Evolutionary conservation across 495 filamentous ascomycete species (phyloP), one percentile per base, ranked within the genome.

Genomic region (Clohesyomyces aquaticus): DNA sequence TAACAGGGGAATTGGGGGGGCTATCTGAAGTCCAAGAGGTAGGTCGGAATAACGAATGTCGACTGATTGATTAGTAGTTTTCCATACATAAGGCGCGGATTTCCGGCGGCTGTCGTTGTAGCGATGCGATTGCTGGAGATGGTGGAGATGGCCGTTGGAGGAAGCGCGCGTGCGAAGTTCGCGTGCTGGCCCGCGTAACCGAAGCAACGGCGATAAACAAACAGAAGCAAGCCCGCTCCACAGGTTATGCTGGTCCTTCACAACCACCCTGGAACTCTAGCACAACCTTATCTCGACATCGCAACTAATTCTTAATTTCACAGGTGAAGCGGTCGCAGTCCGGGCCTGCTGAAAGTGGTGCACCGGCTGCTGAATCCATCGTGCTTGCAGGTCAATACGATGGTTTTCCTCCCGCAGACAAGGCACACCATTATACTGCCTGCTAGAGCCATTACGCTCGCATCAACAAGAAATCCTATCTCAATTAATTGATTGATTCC

Each of bases 21-120:
- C 61, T 65, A 66, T 60, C 27, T 52, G 45, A 23, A 25, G 41
- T 57, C 47, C 23, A 53, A 57, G 25, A 58, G 26, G 23, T 6
- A 51, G 19, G 42, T 49, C 55, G 35, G 27, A 45, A 58, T 66
- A 70, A 52, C 63, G 62, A 70, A 70, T 70, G 67, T 70, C 58
- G 49, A 48, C 62, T 54, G 59, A 60, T 28, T 14, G 65, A 49
- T 51, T 62, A 59, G n/a, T n/a, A n/a, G 61, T 35, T 66, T 56
- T 66, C 67, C 61, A 70, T 65, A 59, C 57, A 59, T 70, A 70
- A 63, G 67, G 67, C 56, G 62, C 62, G 59, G 55, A 18, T 19
- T 32, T 54, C 55, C 35, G 62, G 32, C 46, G 42, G 46, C 25
- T 61, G 67, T 61, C 57, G 61, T 43, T 43, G 62, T 70, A 70